phyloP scores from a whole-genome alignment of 2,329 filamentous ascomycete species.

The Botrytis galanthina region DNA sequence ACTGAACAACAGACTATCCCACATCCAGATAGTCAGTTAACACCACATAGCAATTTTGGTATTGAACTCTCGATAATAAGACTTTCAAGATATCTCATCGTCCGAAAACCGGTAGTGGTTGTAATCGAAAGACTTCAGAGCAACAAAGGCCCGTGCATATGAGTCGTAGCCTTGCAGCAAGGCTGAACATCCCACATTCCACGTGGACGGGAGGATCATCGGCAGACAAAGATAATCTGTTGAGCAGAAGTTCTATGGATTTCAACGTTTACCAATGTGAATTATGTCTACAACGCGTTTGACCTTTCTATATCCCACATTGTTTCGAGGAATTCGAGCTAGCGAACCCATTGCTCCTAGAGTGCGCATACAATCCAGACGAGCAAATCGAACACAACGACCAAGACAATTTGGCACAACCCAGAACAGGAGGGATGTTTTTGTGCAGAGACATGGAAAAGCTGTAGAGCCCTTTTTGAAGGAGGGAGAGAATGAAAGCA shows the following conservation, averaged over 20 bases:
- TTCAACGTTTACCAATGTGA: conserved; percentile 10
- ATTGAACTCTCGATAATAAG: neutral
- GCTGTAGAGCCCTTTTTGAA: conserved; percentile 53
- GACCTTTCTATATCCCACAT: conserved; percentile 66
- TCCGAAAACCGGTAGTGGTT: neutral
- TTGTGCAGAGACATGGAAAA: conserved; percentile 58
- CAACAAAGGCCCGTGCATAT: neutral
- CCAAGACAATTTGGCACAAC: conserved; percentile 42
- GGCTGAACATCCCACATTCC: neutral
- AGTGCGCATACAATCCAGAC: conserved; percentile 33
- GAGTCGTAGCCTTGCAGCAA: neutral
- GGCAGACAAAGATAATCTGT: neutral
- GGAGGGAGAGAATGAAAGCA: conserved; percentile 35
- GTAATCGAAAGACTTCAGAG: neutral
- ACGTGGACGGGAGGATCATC: neutral
- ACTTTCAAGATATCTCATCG: neutral
- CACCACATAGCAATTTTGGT: neutral
- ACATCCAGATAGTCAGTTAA: neutral
- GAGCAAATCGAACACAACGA: conserved; percentile 29
- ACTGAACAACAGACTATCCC: neutral
- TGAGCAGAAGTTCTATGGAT: neutral
- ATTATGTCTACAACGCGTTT: conserved; percentile 61
- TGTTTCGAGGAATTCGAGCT: conserved; percentile 55
- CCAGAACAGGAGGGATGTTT: conserved; percentile 43
- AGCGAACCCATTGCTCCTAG: conserved; percentile 45